These are phyloP conservation scores for Candida endomychidarum DNA, from an alignment of 805 yeast species.

Conservation along the genomic window DNA sequence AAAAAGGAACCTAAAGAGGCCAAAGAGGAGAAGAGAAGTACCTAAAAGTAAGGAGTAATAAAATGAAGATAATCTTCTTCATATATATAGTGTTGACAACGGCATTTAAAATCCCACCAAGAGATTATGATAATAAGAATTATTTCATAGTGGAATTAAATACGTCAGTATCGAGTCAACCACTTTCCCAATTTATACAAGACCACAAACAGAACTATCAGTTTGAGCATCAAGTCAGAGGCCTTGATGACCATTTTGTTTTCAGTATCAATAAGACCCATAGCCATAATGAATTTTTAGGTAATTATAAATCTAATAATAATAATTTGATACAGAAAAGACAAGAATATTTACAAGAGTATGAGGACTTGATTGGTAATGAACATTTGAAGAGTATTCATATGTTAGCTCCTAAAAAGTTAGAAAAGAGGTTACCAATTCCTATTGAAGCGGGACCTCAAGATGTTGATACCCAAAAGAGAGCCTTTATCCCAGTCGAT, in stretches of 20 bases:
- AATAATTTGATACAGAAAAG: constrained; percentile 27
- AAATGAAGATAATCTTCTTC: neutral
- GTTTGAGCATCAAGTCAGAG: constrained; percentile 66
- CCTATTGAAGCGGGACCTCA: constrained; percentile 15
- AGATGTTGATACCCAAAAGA: constrained; percentile 4
- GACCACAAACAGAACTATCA: constrained; percentile 35
- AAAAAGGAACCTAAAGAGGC: neutral
- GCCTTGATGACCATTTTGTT: constrained; percentile 61
- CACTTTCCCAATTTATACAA: constrained; percentile 34
- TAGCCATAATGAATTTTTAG: constrained; percentile 32
- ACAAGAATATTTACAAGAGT: constrained; percentile 24
- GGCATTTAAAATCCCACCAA: constrained; percentile 10
- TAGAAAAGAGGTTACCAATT: constrained; percentile 61
- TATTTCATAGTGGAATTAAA: constrained; percentile 65
- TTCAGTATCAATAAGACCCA: constrained; percentile 54
- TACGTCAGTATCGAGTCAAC: constrained; percentile 23
- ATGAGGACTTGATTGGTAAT: constrained; percentile 23
- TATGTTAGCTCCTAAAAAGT: constrained; percentile 49
- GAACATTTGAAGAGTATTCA: constrained; percentile 50
- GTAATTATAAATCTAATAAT: constrained; percentile 33
- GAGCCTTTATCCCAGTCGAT: constrained; percentile 34
- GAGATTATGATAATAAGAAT: constrained; percentile 41
- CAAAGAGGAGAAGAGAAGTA: too few relatives aligned
- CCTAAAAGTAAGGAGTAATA: neutral
- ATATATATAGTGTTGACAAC: constrained; percentile 2